Evolutionary conservation across 495 filamentous ascomycete species (phyloP), one percentile per base, ranked within the genome.

Genomic region (Aspergillus hancockii): DNA sequence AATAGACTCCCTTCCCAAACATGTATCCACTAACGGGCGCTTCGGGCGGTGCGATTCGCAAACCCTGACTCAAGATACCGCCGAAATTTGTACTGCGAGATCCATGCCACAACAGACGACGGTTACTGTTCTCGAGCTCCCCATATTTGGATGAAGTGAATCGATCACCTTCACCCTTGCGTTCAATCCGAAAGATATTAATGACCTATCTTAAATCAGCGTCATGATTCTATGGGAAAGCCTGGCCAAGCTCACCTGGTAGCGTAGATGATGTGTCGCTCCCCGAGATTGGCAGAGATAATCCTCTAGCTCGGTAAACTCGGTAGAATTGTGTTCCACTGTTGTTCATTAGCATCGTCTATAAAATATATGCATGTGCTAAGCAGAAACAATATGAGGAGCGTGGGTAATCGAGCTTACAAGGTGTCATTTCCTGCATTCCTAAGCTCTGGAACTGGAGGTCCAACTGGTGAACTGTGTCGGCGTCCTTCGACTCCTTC

Each of bases 1-100:
- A 79, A 67, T 97, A 96, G 45, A 96, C 85, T n/a, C 92, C 92
- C 58, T 94, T 93, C 61, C 88, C 91, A 62, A 94, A 95, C 79
- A 85, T 86, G 71, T 93, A 92, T 0, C 91, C 91, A 49, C 78
- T 83, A 3, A 86, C 85, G 2, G 90, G 91, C 0, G 90, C 90
- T 69, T 93, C 89, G 0, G 90, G 90, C 0, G 92, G 91, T 0
- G 92, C 91, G 55, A 96, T 95, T 10, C 90, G 89, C 8, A 96
- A 78, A 38, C 92, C 92, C 68, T 94, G 90, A 56, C 83, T 88
- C 23, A 96, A 81, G 50, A 96, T 94, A 59, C 90, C 90, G 62
- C 85, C 87, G 62, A 88, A 94, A 67, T 95, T 95, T 43, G 89
- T 92, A 25, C 79, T 79, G 18, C 90, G 84, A 14, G 75, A 77